phyloP scores from a whole-genome alignment of 2,329 filamentous ascomycete genomes.

The Aspergillus glaucus region DNA sequence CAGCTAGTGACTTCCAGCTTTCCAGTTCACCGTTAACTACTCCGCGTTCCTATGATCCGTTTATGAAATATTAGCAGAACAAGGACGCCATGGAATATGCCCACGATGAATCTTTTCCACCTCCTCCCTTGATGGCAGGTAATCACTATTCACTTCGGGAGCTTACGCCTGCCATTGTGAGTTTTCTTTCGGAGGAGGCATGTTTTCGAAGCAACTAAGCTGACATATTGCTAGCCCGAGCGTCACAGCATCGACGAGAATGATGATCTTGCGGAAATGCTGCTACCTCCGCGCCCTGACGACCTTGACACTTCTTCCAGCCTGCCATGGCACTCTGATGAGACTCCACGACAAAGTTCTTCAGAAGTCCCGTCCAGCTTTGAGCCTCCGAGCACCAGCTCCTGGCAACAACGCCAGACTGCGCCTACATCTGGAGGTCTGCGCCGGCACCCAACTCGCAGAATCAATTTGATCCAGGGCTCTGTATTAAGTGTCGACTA shows the following conservation, averaged over 20 bases:
- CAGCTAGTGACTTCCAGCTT: neutral
- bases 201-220: neutral
- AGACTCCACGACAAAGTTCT: neutral
- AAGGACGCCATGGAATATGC: neutral
- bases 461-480: conserved; percentile 96
- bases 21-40: too few species aligned
- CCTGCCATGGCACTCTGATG: neutral
- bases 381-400: neutral
- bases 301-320: neutral
- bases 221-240: neutral
- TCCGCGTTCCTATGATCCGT: too few species aligned
- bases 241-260: neutral
- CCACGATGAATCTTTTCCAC: neutral
- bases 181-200: neutral
- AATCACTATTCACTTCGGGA: neutral
- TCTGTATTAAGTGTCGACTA: conserved; percentile 96
- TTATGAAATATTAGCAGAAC: too few species aligned
- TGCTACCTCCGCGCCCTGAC: neutral
- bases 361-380: neutral
- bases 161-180: neutral
- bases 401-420: neutral
- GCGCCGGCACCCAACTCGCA: conserved; percentile 89
- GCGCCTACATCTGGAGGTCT: conserved; percentile 50
- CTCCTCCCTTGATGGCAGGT: neutral
- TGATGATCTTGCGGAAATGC: neutral